Base-by-base conservation (phyloP, 148 eudicot genomes). In the Drosera capensis region DNA sequence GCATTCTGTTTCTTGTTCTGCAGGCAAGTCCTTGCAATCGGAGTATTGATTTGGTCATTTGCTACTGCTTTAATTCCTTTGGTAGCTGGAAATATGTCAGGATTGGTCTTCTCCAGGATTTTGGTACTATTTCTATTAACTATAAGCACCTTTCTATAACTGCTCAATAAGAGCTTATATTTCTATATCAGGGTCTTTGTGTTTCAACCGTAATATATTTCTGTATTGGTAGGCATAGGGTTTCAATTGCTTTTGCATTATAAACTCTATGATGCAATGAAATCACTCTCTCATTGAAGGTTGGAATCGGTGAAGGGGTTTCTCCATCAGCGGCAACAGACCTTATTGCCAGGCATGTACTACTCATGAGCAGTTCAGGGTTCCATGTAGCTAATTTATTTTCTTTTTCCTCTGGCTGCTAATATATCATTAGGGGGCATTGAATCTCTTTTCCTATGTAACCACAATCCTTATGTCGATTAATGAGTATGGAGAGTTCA, bases 251-350 rank as follows among this genome's bases (percentile, higher is more conserved):
- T 4, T 2, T 2, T 34, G 38, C 0, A 34, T 4, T 11, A 45
- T 45, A 31, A 8, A 14, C 25, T 51, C 20, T 16, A 34, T 13
- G 25, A 40, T 14, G 26, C 51, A 37, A 11, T 53, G 25, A 53
- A 16, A 21, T n/a, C 20, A 36, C 20, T 49, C 55, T 58, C 22
- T 36, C 22, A 55, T 19, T 68, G 35, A 65, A 90, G 99, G 99
- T 90, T 68, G 99, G 99, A 41, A 90, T 90, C 19, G 99, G 99
- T 28, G 99, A 90, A 81, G 99, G 99, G 24, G 99, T 90, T 59
- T 90, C 99, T n/a, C 99, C 99, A 56, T 76, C 99, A 19, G 95
- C 99, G 62, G 99, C 99, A 24, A 90, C 95, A 22, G 95, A 85
- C 62, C 65, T 90, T 66, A 90, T 90, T 80, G 99, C 99, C 75